Evolutionary conservation across 441 rosid species (phyloP).

Genomic region (Erodium trifolium): DNA sequence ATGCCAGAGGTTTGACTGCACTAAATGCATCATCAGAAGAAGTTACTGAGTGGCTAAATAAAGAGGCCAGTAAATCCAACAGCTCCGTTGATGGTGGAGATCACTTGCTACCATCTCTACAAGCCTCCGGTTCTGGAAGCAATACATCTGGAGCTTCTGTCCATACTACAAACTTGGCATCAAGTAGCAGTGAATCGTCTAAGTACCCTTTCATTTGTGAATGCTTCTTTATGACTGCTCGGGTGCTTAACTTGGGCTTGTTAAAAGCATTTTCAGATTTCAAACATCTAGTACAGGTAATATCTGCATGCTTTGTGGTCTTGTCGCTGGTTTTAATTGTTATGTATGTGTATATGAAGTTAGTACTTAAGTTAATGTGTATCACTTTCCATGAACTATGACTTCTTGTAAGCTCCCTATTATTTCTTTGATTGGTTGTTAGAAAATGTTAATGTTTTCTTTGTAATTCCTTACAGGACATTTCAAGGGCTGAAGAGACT

Average conservation of each 20-base stretch:
- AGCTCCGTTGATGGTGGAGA: too few relatives aligned
- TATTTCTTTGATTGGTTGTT: constrained; percentile 3
- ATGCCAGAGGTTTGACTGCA: constrained; percentile 71
- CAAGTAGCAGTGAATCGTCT: constrained; percentile 30
- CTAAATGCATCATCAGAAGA: constrained; percentile 87
- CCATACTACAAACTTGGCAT: constrained; percentile 28
- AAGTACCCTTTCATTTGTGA: constrained; percentile 79
- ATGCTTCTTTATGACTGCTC: constrained; percentile 97
- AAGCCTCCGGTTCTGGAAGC: constrained; percentile 66
- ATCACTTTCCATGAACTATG: not conserved
- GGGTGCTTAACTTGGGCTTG: constrained; percentile 91
- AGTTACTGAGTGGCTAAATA: constrained; percentile 69
- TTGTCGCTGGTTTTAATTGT: too few relatives aligned
- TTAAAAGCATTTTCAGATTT: constrained; percentile 94
- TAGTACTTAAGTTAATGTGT: not conserved
- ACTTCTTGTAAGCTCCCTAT: not conserved
- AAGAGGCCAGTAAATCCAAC: constrained; percentile 30
- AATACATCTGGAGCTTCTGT: constrained; percentile 24
- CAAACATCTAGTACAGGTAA: constrained; percentile 94
- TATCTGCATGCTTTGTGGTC: constrained; percentile 8
- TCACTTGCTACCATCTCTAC: constrained; percentile 33
- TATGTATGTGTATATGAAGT: too few relatives aligned
- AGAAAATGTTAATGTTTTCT: not conserved
- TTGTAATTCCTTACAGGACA: constrained; percentile 42
- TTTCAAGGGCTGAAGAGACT: constrained; percentile 73